phyloP scores from a whole-genome alignment of 176 grass and related monocot genomes.

The Raddia distichophylla region DNA sequence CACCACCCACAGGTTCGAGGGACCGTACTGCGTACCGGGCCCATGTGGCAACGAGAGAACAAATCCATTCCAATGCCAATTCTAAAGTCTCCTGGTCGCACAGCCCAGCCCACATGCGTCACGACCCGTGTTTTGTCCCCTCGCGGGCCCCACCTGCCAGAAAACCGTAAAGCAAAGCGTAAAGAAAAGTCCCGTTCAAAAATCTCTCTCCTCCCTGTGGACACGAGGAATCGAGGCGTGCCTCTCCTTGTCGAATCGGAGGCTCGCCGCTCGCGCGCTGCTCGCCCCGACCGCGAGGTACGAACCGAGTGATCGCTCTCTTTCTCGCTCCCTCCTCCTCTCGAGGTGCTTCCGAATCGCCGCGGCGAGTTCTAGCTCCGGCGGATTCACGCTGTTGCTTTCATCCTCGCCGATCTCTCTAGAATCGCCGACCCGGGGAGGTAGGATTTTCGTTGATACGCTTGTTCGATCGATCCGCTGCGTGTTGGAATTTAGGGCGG shows the following conservation, averaged over 20 bases:
- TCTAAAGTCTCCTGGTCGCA: no score
- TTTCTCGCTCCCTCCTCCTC: background rate
- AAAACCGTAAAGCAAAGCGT: background rate
- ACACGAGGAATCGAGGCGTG: constrained; percentile 20
- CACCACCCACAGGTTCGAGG: background rate
- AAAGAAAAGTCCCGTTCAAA: constrained; percentile 1
- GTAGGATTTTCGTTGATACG: background rate
- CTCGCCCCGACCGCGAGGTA: constrained; percentile 11
- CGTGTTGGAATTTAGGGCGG: background rate
- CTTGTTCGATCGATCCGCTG: background rate
- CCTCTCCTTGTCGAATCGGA: background rate
- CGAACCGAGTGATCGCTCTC: background rate
- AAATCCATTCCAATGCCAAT: no score
- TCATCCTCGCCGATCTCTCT: no score
- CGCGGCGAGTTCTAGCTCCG: background rate
- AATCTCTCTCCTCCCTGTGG: background rate
- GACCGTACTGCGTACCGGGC: background rate
- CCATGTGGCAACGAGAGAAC: background rate
- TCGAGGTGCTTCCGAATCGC: background rate
- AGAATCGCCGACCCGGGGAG: background rate
- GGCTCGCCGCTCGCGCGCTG: no score
- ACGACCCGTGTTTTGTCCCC: background rate
- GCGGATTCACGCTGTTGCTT: background rate
- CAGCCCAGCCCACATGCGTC: background rate
- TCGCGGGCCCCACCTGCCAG: background rate